phyloP scores from a whole-genome alignment of 1,139 yeast genomes.

The Entelexis sorbosivorans region DNA sequence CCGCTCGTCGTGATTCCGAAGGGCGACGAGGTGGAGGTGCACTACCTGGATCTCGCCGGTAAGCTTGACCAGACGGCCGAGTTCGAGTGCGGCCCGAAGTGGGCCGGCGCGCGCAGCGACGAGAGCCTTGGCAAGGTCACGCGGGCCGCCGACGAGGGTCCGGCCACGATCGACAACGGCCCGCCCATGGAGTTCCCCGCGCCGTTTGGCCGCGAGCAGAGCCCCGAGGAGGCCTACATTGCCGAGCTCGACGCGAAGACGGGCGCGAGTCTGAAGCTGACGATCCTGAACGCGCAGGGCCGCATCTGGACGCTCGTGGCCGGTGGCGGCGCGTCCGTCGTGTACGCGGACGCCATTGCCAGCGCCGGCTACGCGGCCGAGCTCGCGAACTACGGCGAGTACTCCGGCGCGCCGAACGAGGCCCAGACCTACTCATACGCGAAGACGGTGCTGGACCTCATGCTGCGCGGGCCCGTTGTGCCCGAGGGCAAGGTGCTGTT shows the following conservation, averaged over 20 bases:
- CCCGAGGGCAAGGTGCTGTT: slow-evolving; percentile 37
- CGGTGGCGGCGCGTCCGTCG: slow-evolving; percentile 41
- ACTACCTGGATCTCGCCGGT: slow-evolving; percentile 40
- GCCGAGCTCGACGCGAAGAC: slow-evolving; percentile 41
- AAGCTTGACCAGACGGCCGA: slow-evolving; percentile 41
- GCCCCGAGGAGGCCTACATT: slow-evolving; percentile 39
- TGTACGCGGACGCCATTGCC: slow-evolving; percentile 41
- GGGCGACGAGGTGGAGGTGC: slow-evolving; percentile 34
- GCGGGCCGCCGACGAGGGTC: slow-evolving; percentile 6
- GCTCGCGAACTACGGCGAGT: slow-evolving; percentile 40
- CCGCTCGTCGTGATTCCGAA: slow-evolving; percentile 38
- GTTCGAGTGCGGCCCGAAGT: slow-evolving; percentile 41
- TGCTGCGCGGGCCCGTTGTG: slow-evolving; percentile 36
- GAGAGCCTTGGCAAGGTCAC: slow-evolving; percentile 33
- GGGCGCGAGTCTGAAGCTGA: slow-evolving; percentile 39
- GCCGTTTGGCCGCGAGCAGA: slow-evolving; percentile 39
- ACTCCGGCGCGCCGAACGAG: slow-evolving; percentile 41
- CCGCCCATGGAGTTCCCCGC: slow-evolving; percentile 43
- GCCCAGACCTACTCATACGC: slow-evolving; percentile 40
- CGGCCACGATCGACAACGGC: slow-evolving; percentile 33
- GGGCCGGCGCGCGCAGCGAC: slow-evolving; percentile 40
- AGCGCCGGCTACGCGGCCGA: slow-evolving; percentile 38
- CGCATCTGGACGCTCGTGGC: slow-evolving; percentile 41
- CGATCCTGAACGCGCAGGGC: slow-evolving; percentile 37
- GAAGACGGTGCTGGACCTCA: slow-evolving; percentile 38